Conservation (phyloP, 305 asterid species). For the Caryopteris hybrid region DNA sequence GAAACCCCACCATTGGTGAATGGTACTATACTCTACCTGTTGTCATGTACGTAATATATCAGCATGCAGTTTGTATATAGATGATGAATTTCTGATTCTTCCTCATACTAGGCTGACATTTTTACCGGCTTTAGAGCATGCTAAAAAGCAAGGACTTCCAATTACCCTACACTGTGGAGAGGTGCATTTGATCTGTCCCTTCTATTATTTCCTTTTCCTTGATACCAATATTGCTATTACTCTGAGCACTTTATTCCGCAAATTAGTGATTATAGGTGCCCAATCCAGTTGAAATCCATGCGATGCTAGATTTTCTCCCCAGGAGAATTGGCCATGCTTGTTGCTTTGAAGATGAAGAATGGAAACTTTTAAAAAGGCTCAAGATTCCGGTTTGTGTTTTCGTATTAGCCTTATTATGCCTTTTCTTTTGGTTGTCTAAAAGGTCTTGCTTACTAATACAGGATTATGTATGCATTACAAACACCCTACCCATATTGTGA, state of each 20-base stretch:
- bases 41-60: background rate
- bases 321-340: constrained; percentile 95
- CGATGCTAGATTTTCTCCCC: constrained; percentile 83
- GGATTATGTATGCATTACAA: background rate
- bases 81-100: constrained; percentile 15
- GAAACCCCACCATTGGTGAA: constrained; percentile 81
- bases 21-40: constrained; percentile 38
- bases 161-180: constrained; percentile 94
- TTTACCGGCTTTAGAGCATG: constrained; percentile 79
- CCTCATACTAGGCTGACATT: constrained; percentile 54
- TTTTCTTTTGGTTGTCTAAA: background rate
- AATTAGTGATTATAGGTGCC: constrained; percentile 85
- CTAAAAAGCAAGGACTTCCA: constrained; percentile 71
- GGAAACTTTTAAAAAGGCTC: constrained; percentile 50
- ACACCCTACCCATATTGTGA: too few species aligned
- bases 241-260: constrained; percentile 34
- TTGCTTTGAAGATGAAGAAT: constrained; percentile 68
- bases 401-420: constrained; percentile 1
- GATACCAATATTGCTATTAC: constrained; percentile 10
- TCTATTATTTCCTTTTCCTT: background rate
- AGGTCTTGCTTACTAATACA: background rate
- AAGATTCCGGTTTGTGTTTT: constrained; percentile 60
- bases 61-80: background rate
- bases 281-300: constrained; percentile 64
- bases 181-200: constrained; percentile 55